Evolutionary conservation across 2,329 filamentous ascomycete species (phyloP).

Genomic region (Alternaria dauci): DNA sequence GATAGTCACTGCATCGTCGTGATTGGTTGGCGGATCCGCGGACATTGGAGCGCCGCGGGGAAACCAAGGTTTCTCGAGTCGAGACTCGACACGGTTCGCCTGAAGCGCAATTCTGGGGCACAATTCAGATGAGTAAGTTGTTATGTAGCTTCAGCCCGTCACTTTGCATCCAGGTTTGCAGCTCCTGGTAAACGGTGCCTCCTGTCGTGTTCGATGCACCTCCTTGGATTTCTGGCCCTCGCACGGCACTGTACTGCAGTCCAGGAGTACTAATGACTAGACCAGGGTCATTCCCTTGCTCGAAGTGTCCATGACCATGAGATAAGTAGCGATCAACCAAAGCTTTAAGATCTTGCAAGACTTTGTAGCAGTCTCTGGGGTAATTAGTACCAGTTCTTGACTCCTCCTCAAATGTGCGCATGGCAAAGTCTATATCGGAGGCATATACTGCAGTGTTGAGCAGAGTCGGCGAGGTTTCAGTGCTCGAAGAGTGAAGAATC

Average conservation of each 20-base stretch:
- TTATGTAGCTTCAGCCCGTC: constrained; percentile 24
- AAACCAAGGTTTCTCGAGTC: background rate
- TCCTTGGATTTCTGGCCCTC: background rate
- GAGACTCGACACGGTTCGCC: background rate
- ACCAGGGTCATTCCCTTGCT: constrained; percentile 3
- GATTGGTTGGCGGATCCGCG: constrained; percentile 1
- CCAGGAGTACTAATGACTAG: background rate
- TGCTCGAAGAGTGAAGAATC: constrained; percentile 16
- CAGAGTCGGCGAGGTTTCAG: background rate
- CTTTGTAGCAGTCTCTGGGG: constrained; percentile 33
- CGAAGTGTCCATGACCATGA: constrained; percentile 1
- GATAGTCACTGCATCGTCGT: constrained; percentile 1
- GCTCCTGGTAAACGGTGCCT: constrained; percentile 22
- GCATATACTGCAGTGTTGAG: background rate
- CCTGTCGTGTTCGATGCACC: constrained; percentile 2
- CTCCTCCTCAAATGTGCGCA: constrained; percentile 33
- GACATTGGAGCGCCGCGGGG: background rate
- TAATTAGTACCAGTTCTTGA: constrained; percentile 36
- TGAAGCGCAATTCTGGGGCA: background rate
- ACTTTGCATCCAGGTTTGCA: constrained; percentile 28
- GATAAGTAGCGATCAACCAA: constrained; percentile 31
- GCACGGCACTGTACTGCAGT: background rate
- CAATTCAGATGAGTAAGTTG: constrained; percentile 25
- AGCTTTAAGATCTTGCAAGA: constrained; percentile 34
- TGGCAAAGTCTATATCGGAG: constrained; percentile 32